Conservation (phyloP, 164 flowering plant genomes). For the Akebia trifoliata region DNA sequence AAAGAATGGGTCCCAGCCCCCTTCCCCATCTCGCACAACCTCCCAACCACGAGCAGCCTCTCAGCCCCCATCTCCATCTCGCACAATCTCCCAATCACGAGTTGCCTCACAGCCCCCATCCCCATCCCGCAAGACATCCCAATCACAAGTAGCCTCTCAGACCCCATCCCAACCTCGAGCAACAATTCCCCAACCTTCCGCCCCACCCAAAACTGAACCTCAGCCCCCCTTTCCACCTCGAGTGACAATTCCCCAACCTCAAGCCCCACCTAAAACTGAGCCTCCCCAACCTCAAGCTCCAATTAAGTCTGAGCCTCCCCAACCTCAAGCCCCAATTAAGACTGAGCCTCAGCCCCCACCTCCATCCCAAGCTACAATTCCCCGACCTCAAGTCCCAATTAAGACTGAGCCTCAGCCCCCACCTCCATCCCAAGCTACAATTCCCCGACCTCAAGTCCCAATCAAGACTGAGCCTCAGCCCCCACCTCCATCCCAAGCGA, state of each 20-base stretch:
- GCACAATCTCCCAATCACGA: constrained; percentile 2
- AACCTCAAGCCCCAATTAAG: background rate
- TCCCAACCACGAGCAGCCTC: constrained; percentile 11
- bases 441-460: constrained; percentile 11
- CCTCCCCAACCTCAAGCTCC: constrained; percentile 3
- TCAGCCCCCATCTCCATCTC: constrained; percentile 11
- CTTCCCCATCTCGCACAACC: constrained; percentile 4
- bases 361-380: constrained; percentile 3
- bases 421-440: background rate
- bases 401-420: constrained; percentile 3
- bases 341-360: background rate
- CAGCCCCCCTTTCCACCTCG: constrained; percentile 5
- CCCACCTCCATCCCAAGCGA: constrained; percentile 11
- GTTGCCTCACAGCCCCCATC: constrained; percentile 21
- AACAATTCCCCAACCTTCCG: background rate
- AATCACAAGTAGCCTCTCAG: constrained; percentile 6
- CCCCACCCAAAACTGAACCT: background rate
- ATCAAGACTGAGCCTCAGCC: background rate
- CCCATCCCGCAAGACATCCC: constrained; percentile 11
- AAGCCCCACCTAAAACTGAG: constrained; percentile 6
- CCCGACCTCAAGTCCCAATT: background rate
- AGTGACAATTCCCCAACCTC: constrained; percentile 12
- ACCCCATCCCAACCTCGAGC: constrained; percentile 24
- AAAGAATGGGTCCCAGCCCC: background rate
- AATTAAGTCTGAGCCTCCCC: background rate